Base-by-base conservation (phyloP, 2,329 filamentous ascomycete species). In the Kalaharituber pfeilii region DNA sequence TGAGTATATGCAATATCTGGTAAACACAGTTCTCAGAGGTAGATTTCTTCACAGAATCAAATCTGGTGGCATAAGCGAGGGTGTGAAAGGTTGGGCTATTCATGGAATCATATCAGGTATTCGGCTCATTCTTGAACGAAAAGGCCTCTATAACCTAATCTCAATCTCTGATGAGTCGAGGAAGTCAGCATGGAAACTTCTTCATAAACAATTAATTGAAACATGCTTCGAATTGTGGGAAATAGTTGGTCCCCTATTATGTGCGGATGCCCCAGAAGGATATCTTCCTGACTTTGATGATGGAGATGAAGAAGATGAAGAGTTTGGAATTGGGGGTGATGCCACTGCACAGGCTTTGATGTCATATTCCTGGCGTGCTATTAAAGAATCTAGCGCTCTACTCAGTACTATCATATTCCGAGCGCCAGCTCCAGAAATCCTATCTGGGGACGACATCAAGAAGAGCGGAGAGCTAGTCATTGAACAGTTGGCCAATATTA, bases 261-360 rank as follows among this genome's bases (percentile, higher is more conserved):
- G 91, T 64, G 82, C 94, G 59, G 91, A 95, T 68, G 94, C 91
- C 1, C 91, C 93, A 0, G 91, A 98, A 69, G 89, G 89, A 0
- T 81, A 91, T 66, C 71, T 86, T 2, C 82, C 81, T 0, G 80
- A 88, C 15, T n/a, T n/a, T n/a, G n/a, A n/a, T n/a, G n/a, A n/a
- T n/a, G 75, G 82, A 3, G 83, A 60, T 15, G 56, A 53, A 2
- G 59, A 62, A 39, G 61, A 62, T n/a, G 59, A 62, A 20, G 59
- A 60, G 22, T 51, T 60, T 49, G 57, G 57, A 27, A 56, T 54
- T 11, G 33, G 33, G 3, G 55, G 81, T 1, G 73, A 86, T 1
- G 81, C 84, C 51, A 87, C 86, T 0, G 22, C 42, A 15, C 96
- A 95, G 65, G 86, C 93, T 62, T 75, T 94, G 18, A 69, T 98